phyloP scores from a whole-genome alignment of 1,284 basidiomycete species.

The Austroboletus rostrupii region DNA sequence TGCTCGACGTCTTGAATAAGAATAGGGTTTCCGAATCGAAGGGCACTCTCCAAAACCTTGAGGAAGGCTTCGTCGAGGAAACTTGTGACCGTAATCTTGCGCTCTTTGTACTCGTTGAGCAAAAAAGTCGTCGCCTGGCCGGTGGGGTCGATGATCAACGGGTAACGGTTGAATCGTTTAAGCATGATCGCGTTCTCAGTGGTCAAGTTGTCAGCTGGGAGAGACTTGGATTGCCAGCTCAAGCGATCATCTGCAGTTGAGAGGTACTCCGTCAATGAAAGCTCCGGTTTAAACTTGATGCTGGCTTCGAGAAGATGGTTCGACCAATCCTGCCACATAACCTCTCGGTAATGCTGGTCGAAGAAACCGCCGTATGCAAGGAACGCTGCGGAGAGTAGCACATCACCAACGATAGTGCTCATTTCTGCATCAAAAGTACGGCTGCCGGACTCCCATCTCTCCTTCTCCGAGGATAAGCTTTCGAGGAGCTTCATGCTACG shows the following conservation, averaged over 20 bases:
- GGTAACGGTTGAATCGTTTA: conserved; percentile 96
- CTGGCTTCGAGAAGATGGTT: conserved; percentile 85
- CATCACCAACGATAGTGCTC: conserved; percentile 98
- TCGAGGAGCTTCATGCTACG: conserved; percentile 94
- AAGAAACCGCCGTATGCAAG: conserved; percentile 98
- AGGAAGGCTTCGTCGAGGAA: conserved; percentile 99
- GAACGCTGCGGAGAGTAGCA: conserved; percentile 94
- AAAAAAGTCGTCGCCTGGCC: conserved; percentile 97
- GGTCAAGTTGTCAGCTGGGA: conserved; percentile 93
- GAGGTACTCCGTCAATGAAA: conserved; percentile 92
- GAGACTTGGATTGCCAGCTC: conserved; percentile 91
- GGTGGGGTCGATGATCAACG: conserved; percentile 96
- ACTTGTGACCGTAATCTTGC: conserved; percentile 97
- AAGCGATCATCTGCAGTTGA: conserved; percentile 97
- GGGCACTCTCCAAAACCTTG: conserved; percentile 96
- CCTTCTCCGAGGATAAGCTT: conserved; percentile 92
- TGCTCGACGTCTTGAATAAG: conserved; percentile 98
- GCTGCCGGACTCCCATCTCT: conserved; percentile 93
- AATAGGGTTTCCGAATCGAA: conserved; percentile 97
- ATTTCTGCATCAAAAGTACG: conserved; percentile 97
- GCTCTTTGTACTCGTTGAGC: conserved; percentile 90
- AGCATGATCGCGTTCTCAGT: conserved; percentile 99
- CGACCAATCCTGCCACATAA: conserved; percentile 96
- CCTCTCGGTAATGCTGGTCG: conserved; percentile 96
- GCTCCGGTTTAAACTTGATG: conserved; percentile 89